These are phyloP conservation scores for Populus alba DNA, from an alignment of 345 rosid genomes.

Conservation along the genomic window DNA sequence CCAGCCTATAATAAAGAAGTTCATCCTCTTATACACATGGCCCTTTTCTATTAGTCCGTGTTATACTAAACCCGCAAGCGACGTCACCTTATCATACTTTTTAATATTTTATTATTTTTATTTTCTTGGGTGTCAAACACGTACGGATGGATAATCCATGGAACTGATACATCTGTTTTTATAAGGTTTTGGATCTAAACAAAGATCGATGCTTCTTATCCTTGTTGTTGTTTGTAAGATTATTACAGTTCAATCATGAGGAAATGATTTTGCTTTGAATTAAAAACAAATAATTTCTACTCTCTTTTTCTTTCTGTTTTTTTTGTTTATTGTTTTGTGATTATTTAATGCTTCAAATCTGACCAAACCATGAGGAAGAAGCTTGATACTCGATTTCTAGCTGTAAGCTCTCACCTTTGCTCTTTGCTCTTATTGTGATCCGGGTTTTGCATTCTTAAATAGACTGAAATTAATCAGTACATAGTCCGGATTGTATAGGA, in stretches of 20 bases:
- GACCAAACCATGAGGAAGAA: constrained; percentile 65
- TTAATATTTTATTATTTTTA: not conserved
- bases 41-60: not conserved
- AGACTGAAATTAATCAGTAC: too few relatives aligned
- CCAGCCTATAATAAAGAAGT: not conserved
- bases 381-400: constrained; percentile 79
- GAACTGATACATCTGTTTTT: constrained; percentile 14
- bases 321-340: constrained; percentile 2
- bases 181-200: constrained; percentile 29
- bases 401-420: constrained; percentile 41
- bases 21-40: not conserved
- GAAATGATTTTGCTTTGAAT: constrained; percentile 15
- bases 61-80: not conserved
- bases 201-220: not conserved
- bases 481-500: too few relatives aligned
- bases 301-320: constrained; percentile 1
- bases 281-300: not conserved
- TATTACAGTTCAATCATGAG: constrained; percentile 5
- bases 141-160: constrained; percentile 51
- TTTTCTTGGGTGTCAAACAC: constrained; percentile 7
- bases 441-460: not conserved
- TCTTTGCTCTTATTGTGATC: not conserved
- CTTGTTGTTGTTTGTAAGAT: not conserved
- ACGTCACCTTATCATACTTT: not conserved
- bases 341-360: constrained; percentile 40